Conservation (phyloP, 441 rosid species). For the Croton setiger region DNA sequence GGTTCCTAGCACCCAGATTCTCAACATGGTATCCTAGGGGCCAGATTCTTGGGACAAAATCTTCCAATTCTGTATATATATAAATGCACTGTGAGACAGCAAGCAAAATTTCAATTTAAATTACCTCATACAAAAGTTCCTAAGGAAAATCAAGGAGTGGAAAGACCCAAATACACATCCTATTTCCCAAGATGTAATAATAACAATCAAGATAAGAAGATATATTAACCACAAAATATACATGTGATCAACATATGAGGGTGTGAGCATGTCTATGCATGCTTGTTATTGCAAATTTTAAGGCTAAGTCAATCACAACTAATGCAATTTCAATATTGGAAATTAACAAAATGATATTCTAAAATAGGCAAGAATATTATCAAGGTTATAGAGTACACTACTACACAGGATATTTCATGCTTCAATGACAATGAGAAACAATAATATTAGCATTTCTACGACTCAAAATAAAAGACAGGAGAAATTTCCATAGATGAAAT, state of each 20-base stretch:
- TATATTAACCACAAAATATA: background rate
- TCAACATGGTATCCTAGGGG: too few species aligned
- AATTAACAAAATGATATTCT: background rate
- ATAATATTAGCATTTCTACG: background rate
- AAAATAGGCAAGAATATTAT: too few species aligned
- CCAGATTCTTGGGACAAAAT: too few species aligned
- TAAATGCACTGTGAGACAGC: background rate
- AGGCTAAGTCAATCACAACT: background rate
- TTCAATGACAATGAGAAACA: background rate
- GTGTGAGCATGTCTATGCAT: background rate
- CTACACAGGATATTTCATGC: background rate
- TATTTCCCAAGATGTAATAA: background rate
- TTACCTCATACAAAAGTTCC: background rate
- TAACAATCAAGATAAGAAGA: background rate
- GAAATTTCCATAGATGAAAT: background rate
- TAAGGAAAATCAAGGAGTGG: background rate
- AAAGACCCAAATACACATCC: conserved; percentile 1
- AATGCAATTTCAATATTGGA: background rate
- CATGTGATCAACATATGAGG: background rate
- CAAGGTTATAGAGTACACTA: background rate
- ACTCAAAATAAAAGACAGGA: background rate
- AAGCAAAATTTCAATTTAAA: background rate
- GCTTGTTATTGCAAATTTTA: background rate
- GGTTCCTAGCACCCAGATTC: too few species aligned
- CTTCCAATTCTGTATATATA: background rate